Evolutionary conservation across 169 alveolate species (phyloP).

Genomic region (Plasmodium gaboni): DNA sequence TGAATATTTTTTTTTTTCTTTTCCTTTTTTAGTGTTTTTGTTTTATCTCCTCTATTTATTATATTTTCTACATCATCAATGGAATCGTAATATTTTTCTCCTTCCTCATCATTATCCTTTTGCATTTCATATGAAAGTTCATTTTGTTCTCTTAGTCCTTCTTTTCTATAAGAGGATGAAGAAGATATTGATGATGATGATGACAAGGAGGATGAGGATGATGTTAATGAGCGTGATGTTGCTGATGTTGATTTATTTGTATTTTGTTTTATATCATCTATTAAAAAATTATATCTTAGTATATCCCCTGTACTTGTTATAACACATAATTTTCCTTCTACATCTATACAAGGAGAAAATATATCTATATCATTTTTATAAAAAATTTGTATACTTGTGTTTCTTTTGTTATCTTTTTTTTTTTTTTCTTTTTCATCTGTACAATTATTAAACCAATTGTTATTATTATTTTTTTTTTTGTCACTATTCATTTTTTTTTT

Average conservation of each 20-base stretch:
- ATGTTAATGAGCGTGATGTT: slow-evolving; percentile 1
- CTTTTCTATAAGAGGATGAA: too few species aligned
- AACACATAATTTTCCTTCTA: slow-evolving; percentile 57
- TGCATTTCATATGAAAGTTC: slow-evolving; percentile 24
- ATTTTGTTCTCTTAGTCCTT: too few species aligned
- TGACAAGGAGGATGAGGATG: too few species aligned
- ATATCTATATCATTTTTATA: slow-evolving; percentile 53
- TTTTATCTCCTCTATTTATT: too few species aligned
- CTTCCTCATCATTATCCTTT: slow-evolving; percentile 24
- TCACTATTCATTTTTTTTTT: slow-evolving; percentile 3
- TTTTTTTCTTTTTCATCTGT: slow-evolving; percentile 11
- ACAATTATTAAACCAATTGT: slow-evolving; percentile 10
- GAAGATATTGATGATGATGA: too few species aligned
- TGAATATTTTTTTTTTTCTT: slow-evolving; percentile 16
- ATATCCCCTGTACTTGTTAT: slow-evolving; percentile 67
- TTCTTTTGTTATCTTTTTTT: slow-evolving; percentile 39
- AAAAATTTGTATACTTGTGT: slow-evolving; percentile 42
- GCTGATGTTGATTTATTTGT: slow-evolving; percentile 6
- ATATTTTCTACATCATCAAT: slow-evolving; percentile 5
- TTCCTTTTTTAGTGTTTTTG: slow-evolving; percentile 32
- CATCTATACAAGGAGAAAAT: slow-evolving; percentile 74
- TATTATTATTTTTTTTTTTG: slow-evolving; percentile 11
- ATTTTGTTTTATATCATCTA: slow-evolving; percentile 4
- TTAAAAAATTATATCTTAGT: slow-evolving; percentile 39
- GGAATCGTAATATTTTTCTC: neutral